Base-by-base conservation (phyloP, 2,329 filamentous ascomycete genomes). In the Aureobasidium sp. region DNA sequence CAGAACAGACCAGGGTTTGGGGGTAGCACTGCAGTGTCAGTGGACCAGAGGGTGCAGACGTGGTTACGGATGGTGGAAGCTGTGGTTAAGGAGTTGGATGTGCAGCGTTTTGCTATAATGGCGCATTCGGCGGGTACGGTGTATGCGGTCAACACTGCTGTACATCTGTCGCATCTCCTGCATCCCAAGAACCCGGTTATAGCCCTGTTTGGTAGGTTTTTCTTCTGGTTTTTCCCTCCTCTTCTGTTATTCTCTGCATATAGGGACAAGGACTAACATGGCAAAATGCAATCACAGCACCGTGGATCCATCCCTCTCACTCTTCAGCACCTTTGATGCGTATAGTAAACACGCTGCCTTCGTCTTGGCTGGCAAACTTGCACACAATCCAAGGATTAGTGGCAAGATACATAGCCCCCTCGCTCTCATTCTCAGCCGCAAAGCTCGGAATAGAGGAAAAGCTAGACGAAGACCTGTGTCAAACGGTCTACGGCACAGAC, bases 101-200 rank as follows among this genome's bases (percentile, higher is more conserved):
- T 78, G 51, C 61, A 70, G 60, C 71, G 77, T 62, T 72, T 80
- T 20, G 68, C 67, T n/a, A 64, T 80, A 0, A 67, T 74, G 1
- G 69, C 73, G 20, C 78, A 80, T 62, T 75, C 71, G 25, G 73
- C 74, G 0, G 78, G 78, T 2, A 76, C 76, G 0, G 69, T 79
- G 1, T 80, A 77, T 62, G 64, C 72, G 4, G 67, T 81, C 27
- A 80, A 80, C 60, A 74, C 76, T 5, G 66, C 80, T 20, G 66
- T 66, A 36, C 65, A 70, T 8, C 67, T 70, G 36, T 74, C 71
- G 5, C 55, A 70, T 6, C 65, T 78, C 22, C 68, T 79, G 63
- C 67, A 68, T 49, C 69, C 63, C 27, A 68, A 67, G 62, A 66
- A 45, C 59, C 69, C 67, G 7, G 77, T 64, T 67, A 69, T 66